These are phyloP conservation scores for Porcisia deanei DNA, from an alignment of 208 protist species.

Conservation along the genomic window DNA sequence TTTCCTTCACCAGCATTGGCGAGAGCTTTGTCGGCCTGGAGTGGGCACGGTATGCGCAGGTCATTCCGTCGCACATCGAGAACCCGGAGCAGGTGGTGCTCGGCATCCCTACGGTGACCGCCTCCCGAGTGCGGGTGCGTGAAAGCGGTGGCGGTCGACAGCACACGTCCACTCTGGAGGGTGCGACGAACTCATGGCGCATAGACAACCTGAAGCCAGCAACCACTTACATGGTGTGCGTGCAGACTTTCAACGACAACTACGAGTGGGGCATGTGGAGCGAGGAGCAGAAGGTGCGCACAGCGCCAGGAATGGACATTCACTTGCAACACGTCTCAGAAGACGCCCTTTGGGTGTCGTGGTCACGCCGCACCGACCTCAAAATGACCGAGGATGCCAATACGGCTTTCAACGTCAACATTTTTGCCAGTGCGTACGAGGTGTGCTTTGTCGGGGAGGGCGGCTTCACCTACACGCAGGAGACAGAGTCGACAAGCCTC, in stretches of 20 bases:
- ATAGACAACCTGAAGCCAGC: constrained; percentile 71
- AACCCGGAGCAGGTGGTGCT: constrained; percentile 50
- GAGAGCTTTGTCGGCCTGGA: constrained; percentile 81
- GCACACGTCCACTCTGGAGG: constrained; percentile 69
- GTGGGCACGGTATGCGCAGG: constrained; percentile 80
- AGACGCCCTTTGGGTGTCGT: constrained; percentile 87
- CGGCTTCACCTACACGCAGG: constrained; percentile 75
- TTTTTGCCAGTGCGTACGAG: constrained; percentile 76
- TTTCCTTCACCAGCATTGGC: constrained; percentile 84
- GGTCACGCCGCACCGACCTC: constrained; percentile 72
- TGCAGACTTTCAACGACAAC: constrained; percentile 93
- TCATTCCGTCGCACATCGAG: constrained; percentile 59
- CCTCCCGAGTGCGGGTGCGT: constrained; percentile 83
- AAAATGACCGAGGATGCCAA: constrained; percentile 55
- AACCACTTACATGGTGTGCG: constrained; percentile 85
- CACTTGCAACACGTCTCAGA: constrained; percentile 87
- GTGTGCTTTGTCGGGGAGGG: constrained; percentile 77
- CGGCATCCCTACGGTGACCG: constrained; percentile 74
- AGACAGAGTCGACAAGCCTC: constrained; percentile 68
- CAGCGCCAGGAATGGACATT: constrained; percentile 86
- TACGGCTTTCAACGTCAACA: constrained; percentile 83
- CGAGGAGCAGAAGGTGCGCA: constrained; percentile 86
- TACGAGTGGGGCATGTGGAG: constrained; percentile 91
- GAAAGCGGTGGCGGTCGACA: constrained; percentile 73
- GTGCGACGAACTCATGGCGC: constrained; percentile 57